A percentile compares a stretch with the other conserved stretches of the same genome.
Conservation (phyloP, 2,329 filamentous ascomycete genomes). For the Dothistroma pini region DNA sequence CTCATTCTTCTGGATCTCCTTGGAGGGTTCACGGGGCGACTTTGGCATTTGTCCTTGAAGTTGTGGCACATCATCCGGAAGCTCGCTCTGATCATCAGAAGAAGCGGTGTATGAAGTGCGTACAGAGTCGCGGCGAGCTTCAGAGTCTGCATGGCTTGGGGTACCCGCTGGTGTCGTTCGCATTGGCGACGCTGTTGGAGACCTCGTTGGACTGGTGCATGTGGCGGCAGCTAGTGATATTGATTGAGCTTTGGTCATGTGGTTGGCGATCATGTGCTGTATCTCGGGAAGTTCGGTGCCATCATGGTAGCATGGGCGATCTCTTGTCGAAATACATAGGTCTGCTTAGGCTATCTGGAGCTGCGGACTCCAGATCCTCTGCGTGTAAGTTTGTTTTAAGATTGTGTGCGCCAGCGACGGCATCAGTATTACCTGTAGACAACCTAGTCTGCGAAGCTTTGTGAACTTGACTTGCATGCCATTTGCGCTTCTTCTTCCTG, state of each 20-base stretch:
- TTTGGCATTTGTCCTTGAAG: background rate
- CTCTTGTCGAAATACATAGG: background rate
- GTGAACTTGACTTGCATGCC: background rate
- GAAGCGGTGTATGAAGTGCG: too few relatives aligned
- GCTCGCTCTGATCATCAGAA: too few relatives aligned
- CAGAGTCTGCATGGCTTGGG: too few relatives aligned
- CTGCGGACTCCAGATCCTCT: background rate
- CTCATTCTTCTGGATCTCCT: background rate
- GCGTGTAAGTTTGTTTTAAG: background rate
- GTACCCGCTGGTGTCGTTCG: too few relatives aligned
- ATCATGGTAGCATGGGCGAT: background rate
- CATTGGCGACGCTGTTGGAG: too few relatives aligned
- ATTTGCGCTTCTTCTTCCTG: background rate
- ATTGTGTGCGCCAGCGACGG: background rate
- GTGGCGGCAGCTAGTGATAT: background rate
- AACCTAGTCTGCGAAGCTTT: background rate
- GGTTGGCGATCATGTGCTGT: background rate
- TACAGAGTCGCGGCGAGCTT: too few relatives aligned
- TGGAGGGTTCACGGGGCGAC: background rate
- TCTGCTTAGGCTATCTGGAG: background rate
- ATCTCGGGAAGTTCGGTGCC: background rate
- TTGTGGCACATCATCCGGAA: too few relatives aligned
- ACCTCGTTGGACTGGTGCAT: too few relatives aligned
- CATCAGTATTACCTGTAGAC: background rate
- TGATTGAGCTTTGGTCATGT: background rate